A percentile compares a stretch with the other conserved stretches of the same genome.
Conservation (phyloP, 2,329 filamentous ascomycete genomes). For the Ascosphaera aggregata region DNA sequence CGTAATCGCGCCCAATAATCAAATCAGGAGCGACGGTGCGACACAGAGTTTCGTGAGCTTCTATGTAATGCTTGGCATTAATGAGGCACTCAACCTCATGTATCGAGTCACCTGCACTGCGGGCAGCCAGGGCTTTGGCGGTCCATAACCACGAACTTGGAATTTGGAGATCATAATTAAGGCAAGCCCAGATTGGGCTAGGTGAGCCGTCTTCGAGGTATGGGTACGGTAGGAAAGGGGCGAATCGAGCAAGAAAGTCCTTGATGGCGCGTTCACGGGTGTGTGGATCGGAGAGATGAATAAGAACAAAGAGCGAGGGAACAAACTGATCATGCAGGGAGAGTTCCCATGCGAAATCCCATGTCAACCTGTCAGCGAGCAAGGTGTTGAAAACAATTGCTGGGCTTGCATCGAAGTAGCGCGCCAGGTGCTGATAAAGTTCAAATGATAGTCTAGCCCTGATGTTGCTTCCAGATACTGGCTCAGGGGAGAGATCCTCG, state of each 20-base stretch:
- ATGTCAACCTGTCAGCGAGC: constrained; percentile 41
- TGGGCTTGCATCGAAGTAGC: constrained; percentile 22
- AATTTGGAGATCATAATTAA: constrained; percentile 43
- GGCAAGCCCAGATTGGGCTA: constrained; percentile 28
- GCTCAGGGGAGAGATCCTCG: constrained; percentile 50
- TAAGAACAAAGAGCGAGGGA: constrained; percentile 50
- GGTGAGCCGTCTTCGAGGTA: constrained; percentile 24
- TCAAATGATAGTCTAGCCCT: constrained; percentile 68
- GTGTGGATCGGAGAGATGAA: constrained; percentile 43
- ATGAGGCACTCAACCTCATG: constrained; percentile 61
- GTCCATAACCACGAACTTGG: constrained; percentile 65
- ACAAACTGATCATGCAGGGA: constrained; percentile 39
- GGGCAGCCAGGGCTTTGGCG: constrained; percentile 64
- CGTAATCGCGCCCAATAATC: constrained; percentile 63
- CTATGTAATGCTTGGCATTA: constrained; percentile 47
- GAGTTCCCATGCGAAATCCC: constrained; percentile 32
- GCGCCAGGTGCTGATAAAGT: constrained; percentile 42
- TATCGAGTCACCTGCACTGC: constrained; percentile 43
- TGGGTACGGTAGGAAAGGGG: constrained; percentile 35
- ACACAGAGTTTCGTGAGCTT: constrained; percentile 67
- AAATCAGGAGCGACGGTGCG: constrained; percentile 58
- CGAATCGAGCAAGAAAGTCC: constrained; percentile 51
- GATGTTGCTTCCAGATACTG: constrained; percentile 49
- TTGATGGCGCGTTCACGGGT: constrained; percentile 45
- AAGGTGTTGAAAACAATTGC: constrained; percentile 29